phyloP scores from a whole-genome alignment of 2,329 filamentous ascomycete genomes.

The Alternaria incomplexa region DNA sequence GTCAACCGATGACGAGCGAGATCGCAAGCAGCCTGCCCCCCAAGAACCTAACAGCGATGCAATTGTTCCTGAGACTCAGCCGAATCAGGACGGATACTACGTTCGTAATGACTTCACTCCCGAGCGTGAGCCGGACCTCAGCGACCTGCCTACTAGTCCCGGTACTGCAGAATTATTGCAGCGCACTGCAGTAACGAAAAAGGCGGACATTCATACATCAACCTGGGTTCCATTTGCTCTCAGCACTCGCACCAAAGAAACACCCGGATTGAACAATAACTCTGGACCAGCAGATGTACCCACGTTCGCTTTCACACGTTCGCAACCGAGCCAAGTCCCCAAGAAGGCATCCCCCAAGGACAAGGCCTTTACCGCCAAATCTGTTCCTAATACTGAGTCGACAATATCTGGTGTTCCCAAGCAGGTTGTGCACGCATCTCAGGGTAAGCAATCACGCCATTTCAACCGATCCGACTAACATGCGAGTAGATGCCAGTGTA shows the following conservation, averaged over 20 bases:
- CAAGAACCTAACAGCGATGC: slow-evolving; percentile 27
- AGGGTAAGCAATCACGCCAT: not conserved
- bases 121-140: not conserved
- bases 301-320: slow-evolving; percentile 1
- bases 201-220: not conserved
- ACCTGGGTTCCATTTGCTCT: not conserved
- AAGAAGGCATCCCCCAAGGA: not conserved
- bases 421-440: not conserved
- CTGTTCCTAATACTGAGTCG: not conserved
- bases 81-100: not conserved
- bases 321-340: not conserved
- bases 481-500: not conserved
- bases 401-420: not conserved
- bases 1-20: slow-evolving; percentile 19
- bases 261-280: not conserved
- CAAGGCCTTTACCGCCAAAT: not conserved
- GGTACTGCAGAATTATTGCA: slow-evolving; percentile 1
- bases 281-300: not conserved
- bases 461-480: not conserved
- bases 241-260: not conserved
- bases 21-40: not conserved
- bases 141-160: slow-evolving; percentile 1
- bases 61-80: slow-evolving; percentile 28
- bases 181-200: slow-evolving; percentile 2
- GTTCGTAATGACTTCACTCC: not conserved